These are phyloP conservation scores for Ceratocystis harringtonii DNA, from an alignment of 2,329 filamentous ascomycete species.

Conservation along the genomic window DNA sequence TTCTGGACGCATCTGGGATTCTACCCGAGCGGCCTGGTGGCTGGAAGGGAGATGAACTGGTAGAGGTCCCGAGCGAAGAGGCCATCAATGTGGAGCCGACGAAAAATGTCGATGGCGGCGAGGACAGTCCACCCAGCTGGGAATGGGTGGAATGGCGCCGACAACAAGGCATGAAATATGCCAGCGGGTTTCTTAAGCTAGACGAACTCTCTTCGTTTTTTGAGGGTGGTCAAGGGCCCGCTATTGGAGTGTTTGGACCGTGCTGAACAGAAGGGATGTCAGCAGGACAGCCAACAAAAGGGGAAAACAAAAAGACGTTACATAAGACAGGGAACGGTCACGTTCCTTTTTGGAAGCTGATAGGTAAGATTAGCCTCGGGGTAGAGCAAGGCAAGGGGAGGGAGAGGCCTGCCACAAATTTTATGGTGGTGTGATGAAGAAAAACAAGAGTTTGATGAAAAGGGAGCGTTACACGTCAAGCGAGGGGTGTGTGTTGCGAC, in stretches of 20 bases:
- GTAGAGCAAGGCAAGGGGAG: not conserved
- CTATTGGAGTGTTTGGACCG: conserved; percentile 35
- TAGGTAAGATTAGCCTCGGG: not conserved
- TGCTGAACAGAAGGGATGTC: conserved; percentile 22
- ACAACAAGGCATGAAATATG: conserved; percentile 39
- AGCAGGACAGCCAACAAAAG: not conserved
- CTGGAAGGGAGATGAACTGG: conserved; percentile 34
- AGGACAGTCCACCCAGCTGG: conserved; percentile 29
- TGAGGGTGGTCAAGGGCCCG: conserved; percentile 37
- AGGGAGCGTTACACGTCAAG: too few relatives aligned
- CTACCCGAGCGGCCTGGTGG: conserved; percentile 59
- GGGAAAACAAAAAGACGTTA: not conserved
- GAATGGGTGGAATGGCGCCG: conserved; percentile 47
- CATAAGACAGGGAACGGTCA: not conserved
- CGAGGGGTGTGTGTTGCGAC: too few relatives aligned
- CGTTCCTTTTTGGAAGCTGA: not conserved
- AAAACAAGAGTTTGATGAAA: too few relatives aligned
- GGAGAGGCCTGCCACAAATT: not conserved
- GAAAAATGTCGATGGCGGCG: conserved; percentile 16
- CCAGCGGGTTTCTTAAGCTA: conserved; percentile 40
- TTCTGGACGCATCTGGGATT: conserved; percentile 56
- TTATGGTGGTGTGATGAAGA: not conserved
- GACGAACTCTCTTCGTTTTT: conserved; percentile 39
- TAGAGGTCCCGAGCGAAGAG: conserved; percentile 27
- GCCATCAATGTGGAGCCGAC: conserved; percentile 18